These are phyloP conservation scores for Aspergillus fischeri DNA, from an alignment of 2,329 filamentous ascomycete species.

Conservation along the genomic window DNA sequence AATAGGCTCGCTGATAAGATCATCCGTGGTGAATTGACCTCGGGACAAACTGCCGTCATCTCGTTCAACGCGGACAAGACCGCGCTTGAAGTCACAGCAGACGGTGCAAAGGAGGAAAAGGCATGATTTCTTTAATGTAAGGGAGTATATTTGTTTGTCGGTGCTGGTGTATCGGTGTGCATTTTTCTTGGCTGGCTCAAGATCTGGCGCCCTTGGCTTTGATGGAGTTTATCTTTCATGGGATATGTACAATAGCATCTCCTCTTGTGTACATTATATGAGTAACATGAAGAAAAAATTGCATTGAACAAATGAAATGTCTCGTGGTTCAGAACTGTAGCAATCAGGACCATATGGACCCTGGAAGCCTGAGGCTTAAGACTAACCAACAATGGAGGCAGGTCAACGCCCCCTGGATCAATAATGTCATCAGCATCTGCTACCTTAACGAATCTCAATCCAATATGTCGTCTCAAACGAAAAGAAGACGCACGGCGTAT, in stretches of 20 bases:
- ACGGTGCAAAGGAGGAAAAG: slow-evolving; percentile 11
- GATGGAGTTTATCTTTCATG: slow-evolving; percentile 1
- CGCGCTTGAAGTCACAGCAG: slow-evolving; percentile 51
- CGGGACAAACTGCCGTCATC: slow-evolving; percentile 69
- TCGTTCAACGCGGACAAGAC: slow-evolving; percentile 60
- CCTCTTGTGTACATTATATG: slow-evolving; percentile 10
- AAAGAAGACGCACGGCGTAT: slow-evolving; percentile 8
- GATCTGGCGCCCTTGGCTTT: slow-evolving; percentile 1
- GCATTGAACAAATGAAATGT: not conserved
- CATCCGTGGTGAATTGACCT: slow-evolving; percentile 76
- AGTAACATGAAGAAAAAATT: slow-evolving; percentile 1
- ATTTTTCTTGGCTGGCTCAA: not conserved
- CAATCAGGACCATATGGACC: not conserved
- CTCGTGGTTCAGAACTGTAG: not conserved
- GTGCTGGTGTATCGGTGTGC: not conserved
- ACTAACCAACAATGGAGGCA: not conserved
- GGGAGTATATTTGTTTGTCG: not conserved
- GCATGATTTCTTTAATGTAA: slow-evolving; percentile 4
- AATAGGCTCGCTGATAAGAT: slow-evolving; percentile 88
- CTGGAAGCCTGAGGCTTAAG: not conserved
- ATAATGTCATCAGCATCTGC: not conserved
- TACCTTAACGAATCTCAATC: not conserved
- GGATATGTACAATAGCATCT: slow-evolving; percentile 11
- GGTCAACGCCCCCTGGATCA: not conserved
- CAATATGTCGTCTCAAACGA: slow-evolving; percentile 5